phyloP scores from a whole-genome alignment of 345 rosid genomes.

The Sonneratia caseolaris region DNA sequence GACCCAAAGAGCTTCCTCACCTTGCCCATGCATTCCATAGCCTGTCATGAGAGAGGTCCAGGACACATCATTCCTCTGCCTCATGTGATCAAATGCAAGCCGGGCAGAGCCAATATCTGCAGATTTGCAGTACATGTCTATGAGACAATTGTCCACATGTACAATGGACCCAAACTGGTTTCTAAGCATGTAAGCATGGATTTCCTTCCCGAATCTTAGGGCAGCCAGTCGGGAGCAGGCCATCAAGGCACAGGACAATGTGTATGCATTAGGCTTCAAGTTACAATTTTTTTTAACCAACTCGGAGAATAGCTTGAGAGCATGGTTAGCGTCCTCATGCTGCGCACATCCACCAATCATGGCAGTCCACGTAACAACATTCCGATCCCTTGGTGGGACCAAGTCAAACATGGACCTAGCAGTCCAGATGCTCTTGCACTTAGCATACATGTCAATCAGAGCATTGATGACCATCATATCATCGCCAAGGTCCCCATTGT shows the following conservation, averaged over 20 bases:
- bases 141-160: slow-evolving; percentile 58
- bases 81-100: slow-evolving; percentile 50
- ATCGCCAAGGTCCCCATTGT: slow-evolving; percentile 27
- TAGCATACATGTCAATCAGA: slow-evolving; percentile 72
- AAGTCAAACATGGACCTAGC: slow-evolving; percentile 53
- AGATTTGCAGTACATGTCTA: slow-evolving; percentile 81
- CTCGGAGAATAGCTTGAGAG: slow-evolving; percentile 48
- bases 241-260: slow-evolving; percentile 65
- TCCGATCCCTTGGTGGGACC: slow-evolving; percentile 28
- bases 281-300: slow-evolving; percentile 36
- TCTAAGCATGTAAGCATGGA: slow-evolving; percentile 60
- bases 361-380: slow-evolving; percentile 79
- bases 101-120: slow-evolving; percentile 52
- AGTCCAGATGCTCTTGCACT: slow-evolving; percentile 36
- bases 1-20: slow-evolving; percentile 50
- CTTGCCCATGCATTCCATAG: slow-evolving; percentile 80
- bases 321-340: slow-evolving; percentile 69
- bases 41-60: slow-evolving; percentile 81
- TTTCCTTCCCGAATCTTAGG: slow-evolving; percentile 54
- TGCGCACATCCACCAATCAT: slow-evolving; percentile 87
- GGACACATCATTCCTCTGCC: slow-evolving; percentile 50
- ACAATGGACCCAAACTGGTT: slow-evolving; percentile 27
- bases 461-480: slow-evolving; percentile 52
- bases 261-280: slow-evolving; percentile 65
- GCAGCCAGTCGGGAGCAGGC: slow-evolving; percentile 76